Base-by-base conservation (phyloP, 495 filamentous ascomycete species). In the Trichocladium uniseriatum region DNA sequence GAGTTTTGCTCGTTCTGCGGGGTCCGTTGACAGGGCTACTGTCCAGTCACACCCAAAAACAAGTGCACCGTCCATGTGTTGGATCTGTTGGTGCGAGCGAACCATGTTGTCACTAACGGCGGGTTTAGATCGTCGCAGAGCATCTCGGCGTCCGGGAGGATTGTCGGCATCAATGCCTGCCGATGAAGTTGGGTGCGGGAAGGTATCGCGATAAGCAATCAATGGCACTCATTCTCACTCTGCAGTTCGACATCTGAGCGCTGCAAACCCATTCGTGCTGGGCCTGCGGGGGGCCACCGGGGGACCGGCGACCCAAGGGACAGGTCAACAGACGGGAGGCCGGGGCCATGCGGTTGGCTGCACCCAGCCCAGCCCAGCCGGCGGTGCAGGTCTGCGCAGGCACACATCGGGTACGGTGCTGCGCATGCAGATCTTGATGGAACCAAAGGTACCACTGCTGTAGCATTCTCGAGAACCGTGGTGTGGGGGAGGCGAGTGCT, bases 31-130 rank as follows among this genome's bases (percentile, higher is more conserved):
- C 43, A 52, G 49, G 57, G 57, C 51, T 58, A 46, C 38, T 50
- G 41, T 32, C 49, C 55, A 55, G 49, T 63, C 57, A 60, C 57
- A n/a, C n/a, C n/a, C n/a, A n/a, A n/a, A n/a, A n/a, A n/a, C n/a
- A n/a, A n/a, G n/a, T n/a, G n/a, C n/a, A n/a, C n/a, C n/a, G n/a
- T n/a, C n/a, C n/a, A n/a, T n/a, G n/a, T n/a, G n/a, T n/a, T n/a
- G n/a, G n/a, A n/a, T n/a, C n/a, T 53, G 55, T 61, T 56, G 54
- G 56, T 58, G 43, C 28, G 36, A 48, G 50, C 37, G 35, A 22
- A 19, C n/a, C n/a, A n/a, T n/a, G n/a, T n/a, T n/a, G n/a, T n/a
- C n/a, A n/a, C n/a, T n/a, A 22, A 18, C 29, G 47, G 7, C 31
- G 31, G 7, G 18, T 45, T 47, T 24, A 34, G 42, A 19, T 42